Conservation (phyloP, 768 basidiomycete genomes). For the Lyophyllum semitale region DNA sequence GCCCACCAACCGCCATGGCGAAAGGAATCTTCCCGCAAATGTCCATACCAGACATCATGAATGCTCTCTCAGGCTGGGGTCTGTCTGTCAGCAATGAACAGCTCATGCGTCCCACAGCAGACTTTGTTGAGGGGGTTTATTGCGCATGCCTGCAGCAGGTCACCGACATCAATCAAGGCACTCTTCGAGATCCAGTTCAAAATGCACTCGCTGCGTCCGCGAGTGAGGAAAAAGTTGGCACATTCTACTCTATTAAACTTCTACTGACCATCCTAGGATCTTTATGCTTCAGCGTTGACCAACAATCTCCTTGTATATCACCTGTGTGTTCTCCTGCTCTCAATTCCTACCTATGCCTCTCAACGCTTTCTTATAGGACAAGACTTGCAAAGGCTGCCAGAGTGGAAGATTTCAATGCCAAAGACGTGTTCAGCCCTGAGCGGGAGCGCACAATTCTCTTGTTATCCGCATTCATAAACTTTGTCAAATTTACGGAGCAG, state of each 20-base stretch:
- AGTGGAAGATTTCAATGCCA: conserved; percentile 75
- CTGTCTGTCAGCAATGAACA: conserved; percentile 68
- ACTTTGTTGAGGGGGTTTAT: conserved; percentile 74
- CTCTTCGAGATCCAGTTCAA: conserved; percentile 60
- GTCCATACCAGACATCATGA: conserved; percentile 62
- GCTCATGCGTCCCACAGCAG: conserved; percentile 63
- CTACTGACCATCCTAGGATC: conserved; percentile 48
- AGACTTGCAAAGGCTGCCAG: conserved; percentile 75
- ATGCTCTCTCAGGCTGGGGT: conserved; percentile 68
- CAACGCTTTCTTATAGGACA: conserved; percentile 37
- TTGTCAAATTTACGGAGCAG: conserved; percentile 86
- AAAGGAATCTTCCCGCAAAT: conserved; percentile 67
- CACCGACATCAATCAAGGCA: conserved; percentile 59
- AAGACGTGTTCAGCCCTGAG: conserved; percentile 75
- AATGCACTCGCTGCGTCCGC: conserved; percentile 52
- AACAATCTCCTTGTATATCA: conserved; percentile 72
- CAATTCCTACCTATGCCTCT: not conserved
- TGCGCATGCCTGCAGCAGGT: conserved; percentile 73
- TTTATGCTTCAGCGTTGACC: conserved; percentile 59
- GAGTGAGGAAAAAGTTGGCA: conserved; percentile 55
- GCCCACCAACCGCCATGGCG: conserved; percentile 31
- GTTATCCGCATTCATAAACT: conserved; percentile 90
- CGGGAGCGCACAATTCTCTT: conserved; percentile 71
- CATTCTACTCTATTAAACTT: not conserved
- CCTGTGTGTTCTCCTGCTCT: conserved; percentile 44